phyloP scores from a whole-genome alignment of 202 grass and related monocot genomes.

The Carex sylvatica region DNA sequence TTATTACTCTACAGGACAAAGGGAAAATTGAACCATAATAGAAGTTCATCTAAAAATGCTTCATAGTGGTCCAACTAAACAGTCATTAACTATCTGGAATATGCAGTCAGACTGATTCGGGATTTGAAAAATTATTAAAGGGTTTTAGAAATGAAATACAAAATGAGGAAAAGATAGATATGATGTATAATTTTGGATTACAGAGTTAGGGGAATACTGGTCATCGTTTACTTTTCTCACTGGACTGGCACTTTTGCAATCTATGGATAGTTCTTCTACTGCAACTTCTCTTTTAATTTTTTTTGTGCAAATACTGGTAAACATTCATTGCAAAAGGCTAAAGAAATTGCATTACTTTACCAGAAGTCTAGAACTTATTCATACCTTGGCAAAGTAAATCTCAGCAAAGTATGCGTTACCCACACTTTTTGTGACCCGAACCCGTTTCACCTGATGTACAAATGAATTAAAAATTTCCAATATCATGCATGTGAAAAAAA shows the following conservation, averaged over 20 bases:
- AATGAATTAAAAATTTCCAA: conserved; percentile 9
- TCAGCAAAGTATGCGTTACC: conserved; percentile 86
- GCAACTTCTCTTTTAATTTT: background rate
- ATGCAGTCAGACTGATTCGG: background rate
- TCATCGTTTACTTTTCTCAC: background rate
- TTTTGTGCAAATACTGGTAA: background rate
- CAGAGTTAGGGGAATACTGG: background rate
- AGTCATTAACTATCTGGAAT: background rate
- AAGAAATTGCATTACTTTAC: background rate
- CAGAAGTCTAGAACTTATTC: background rate
- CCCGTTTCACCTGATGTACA: conserved; percentile 64
- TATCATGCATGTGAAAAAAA: conserved; percentile 1
- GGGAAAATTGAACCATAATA: background rate
- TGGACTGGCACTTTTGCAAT: background rate
- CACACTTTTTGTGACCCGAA: conserved; percentile 85
- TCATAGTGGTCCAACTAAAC: background rate
- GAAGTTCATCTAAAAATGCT: background rate
- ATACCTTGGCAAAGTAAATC: conserved; percentile 73
- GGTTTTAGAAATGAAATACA: background rate
- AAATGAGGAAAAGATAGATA: background rate
- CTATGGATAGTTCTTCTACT: background rate
- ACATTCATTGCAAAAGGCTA: background rate
- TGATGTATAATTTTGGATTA: background rate
- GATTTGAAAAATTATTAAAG: background rate
- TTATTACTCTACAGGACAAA: background rate